Percentiles rank a stretch among this genome's conserved stretches.
phyloP scores from a whole-genome alignment of 257 asterid species.

The Paraleonurus japonicus region DNA sequence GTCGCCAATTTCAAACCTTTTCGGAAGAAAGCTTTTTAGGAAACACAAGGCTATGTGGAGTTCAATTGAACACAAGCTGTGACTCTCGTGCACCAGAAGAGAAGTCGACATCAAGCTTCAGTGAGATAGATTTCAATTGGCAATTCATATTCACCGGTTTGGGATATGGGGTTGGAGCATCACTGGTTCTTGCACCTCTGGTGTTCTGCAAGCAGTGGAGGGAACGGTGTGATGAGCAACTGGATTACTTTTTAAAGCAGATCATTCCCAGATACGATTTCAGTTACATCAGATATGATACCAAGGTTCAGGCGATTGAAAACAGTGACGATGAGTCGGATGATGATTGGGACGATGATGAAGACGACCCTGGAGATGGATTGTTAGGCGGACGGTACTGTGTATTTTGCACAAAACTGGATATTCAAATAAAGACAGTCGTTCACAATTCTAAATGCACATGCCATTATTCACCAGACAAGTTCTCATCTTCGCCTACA shows the following conservation, averaged over 20 bases:
- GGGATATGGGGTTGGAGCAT: slow-evolving; percentile 60
- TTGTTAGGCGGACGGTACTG: slow-evolving; percentile 53
- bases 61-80: slow-evolving; percentile 26
- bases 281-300: slow-evolving; percentile 51
- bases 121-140: slow-evolving; percentile 41
- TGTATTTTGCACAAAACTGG: slow-evolving; percentile 78
- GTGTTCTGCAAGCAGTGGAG: slow-evolving; percentile 49
- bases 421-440: slow-evolving; percentile 40
- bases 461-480: slow-evolving; percentile 53
- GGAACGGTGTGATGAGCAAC: slow-evolving; percentile 26
- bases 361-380: slow-evolving; percentile 26
- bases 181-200: slow-evolving; percentile 50
- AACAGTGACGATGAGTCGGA: slow-evolving; percentile 33
- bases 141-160: slow-evolving; percentile 48
- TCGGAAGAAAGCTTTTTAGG: slow-evolving; percentile 24
- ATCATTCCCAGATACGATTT: slow-evolving; percentile 48
- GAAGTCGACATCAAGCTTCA: background rate
- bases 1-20: slow-evolving; percentile 37
- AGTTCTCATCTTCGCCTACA: slow-evolving; percentile 40
- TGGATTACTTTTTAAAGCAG: slow-evolving; percentile 33
- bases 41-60: slow-evolving; percentile 36
- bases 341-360: slow-evolving; percentile 43
- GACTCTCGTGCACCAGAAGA: background rate
- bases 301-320: slow-evolving; percentile 41
- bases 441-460: slow-evolving; percentile 65